Evolutionary conservation across 148 eudicot genomes (phyloP).

Genomic region (Cornus controversa): DNA sequence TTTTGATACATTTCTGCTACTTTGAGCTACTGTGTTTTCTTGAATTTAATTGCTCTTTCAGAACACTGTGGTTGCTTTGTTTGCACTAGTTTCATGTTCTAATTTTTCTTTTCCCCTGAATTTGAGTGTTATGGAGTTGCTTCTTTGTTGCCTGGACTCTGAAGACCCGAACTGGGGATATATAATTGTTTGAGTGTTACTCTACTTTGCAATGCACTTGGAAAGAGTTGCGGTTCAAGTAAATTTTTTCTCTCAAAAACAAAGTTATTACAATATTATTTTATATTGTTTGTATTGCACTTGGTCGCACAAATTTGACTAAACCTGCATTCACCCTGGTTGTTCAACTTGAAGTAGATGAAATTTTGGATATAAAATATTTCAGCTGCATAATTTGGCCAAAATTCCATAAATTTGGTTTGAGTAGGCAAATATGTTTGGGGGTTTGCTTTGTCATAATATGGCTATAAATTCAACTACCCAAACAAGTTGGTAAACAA

Average conservation of each 20-base stretch:
- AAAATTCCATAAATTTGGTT: background rate
- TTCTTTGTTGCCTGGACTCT: background rate
- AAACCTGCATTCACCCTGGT: background rate
- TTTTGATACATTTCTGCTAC: background rate
- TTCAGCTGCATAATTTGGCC: no score
- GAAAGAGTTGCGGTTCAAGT: background rate
- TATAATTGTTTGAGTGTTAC: background rate
- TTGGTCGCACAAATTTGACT: background rate
- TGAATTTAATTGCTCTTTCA: constrained; percentile 1
- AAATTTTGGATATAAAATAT: background rate
- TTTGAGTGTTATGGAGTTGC: background rate
- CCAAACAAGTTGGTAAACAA: no score
- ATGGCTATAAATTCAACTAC: no score
- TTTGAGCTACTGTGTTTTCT: background rate
- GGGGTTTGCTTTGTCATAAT: no score
- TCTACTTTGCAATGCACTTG: constrained; percentile 3
- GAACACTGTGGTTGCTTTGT: background rate
- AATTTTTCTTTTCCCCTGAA: background rate
- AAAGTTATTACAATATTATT: background rate
- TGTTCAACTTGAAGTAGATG: background rate
- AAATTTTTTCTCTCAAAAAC: background rate
- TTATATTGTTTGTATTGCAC: background rate
- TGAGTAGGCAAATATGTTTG: background rate
- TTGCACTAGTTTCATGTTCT: background rate
- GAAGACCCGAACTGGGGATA: background rate